Evolutionary conservation across 306 rosid genomes (phyloP), one percentile per base, ranked within the genome.

Genomic region (Herpetospermum pedunculosum): DNA sequence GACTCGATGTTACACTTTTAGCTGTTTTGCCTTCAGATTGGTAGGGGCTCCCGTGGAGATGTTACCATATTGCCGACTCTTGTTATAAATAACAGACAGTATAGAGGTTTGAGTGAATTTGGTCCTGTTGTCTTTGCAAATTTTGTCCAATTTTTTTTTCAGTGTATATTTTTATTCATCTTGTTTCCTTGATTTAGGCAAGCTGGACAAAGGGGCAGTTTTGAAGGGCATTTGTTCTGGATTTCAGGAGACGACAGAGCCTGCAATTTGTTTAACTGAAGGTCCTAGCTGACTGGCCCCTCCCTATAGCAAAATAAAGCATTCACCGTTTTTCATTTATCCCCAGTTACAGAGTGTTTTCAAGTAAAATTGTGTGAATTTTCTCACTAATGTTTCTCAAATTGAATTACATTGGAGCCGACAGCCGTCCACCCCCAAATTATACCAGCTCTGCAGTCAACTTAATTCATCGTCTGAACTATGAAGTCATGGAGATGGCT

Each of bases 1-100:
- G 72, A 38, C 72, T 65, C 29, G 70, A 78, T 68, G 55, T 44
- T 78, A 70, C 70, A 46, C 57, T 53, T 79, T 60, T 76, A 11
- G 57, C 29, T 49, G 37, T 58, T 59, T 65, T 55, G 78, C 40
- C 78, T 81, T 74, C 87, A 94, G 98, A 84, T 89, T 75, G 98
- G 98, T 75, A 88, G 79, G 81, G 98, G 97, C 53, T 13, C 91
- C 70, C 97, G 97, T 16, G 96, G 98, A 57, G 98, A 94, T 87
- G 96, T 94, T 81, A 94, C 97, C 4, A 91, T 94, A 88, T 77
- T 94, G 77, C 97, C 97, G 38, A 94, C 98, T 78, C 95, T 94
- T 71, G 88, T 94, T 55, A 91, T 94, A 87, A 94, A 94, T 83
- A 79, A 79, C 83, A 78, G 97, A 84, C 98, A 94, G 70, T 94